phyloP scores from a whole-genome alignment of 192 early-diverging fungal species.

The Entomortierella beljakovae region DNA sequence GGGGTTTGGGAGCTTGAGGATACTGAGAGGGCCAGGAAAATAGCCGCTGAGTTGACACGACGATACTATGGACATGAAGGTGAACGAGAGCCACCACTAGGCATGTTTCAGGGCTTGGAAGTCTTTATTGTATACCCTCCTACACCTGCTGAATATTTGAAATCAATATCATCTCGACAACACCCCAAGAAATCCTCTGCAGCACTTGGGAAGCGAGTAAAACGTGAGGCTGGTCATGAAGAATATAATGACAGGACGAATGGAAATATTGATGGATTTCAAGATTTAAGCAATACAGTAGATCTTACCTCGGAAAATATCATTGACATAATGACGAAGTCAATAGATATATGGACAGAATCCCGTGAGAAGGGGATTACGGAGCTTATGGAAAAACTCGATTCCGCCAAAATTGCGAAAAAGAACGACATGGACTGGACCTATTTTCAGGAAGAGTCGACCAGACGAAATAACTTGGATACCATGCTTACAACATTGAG shows the following conservation, averaged over 20 bases:
- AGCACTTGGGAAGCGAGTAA: constrained; percentile 3
- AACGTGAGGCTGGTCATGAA: constrained; percentile 2
- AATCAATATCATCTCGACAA: background rate
- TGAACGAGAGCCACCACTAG: constrained; percentile 24
- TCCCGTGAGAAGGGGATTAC: background rate
- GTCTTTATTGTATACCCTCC: constrained; percentile 42
- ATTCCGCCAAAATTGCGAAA: background rate
- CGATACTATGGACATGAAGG: constrained; percentile 45
- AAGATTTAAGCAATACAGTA: background rate
- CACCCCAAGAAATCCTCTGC: background rate
- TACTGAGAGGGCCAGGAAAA: constrained; percentile 11
- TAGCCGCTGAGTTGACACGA: constrained; percentile 29
- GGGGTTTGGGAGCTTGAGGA: constrained; percentile 6
- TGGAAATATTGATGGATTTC: background rate
- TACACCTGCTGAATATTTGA: constrained; percentile 18
- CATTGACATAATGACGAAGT: background rate
- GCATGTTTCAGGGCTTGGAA: constrained; percentile 43
- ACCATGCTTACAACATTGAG: constrained; percentile 6
- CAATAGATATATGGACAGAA: background rate
- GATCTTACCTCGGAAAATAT: background rate
- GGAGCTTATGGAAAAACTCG: background rate
- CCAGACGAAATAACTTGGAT: background rate
- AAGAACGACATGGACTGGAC: constrained; percentile 7
- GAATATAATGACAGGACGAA: background rate
- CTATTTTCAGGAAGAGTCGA: constrained; percentile 7